Evolutionary conservation across 2,329 filamentous ascomycete species (phyloP).

Genomic region (Dactylonectria macrodidyma): DNA sequence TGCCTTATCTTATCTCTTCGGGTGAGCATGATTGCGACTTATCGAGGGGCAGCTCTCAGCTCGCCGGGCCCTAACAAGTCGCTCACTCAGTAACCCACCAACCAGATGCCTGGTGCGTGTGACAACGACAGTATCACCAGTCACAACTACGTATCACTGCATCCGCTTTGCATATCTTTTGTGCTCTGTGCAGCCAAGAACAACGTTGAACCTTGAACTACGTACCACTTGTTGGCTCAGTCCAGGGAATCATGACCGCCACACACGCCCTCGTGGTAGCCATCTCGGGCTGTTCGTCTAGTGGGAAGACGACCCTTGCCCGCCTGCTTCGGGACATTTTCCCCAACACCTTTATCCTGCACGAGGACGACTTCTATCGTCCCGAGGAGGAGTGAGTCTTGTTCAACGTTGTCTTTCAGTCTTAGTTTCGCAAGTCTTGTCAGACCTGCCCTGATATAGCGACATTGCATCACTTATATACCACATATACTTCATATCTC

Average conservation of each 20-base stretch:
- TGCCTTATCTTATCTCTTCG: no score
- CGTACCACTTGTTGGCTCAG: not conserved
- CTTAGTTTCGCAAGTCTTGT: no score
- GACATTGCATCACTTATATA: not conserved
- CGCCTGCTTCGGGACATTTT: slow-evolving; percentile 88
- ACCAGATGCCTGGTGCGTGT: no score
- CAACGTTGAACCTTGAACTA: not conserved
- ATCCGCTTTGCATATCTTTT: no score
- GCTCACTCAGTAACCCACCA: no score
- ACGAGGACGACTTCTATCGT: slow-evolving; percentile 97
- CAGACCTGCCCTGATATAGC: no score
- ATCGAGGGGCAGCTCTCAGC: no score
- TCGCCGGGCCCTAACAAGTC: no score
- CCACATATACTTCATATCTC: no score
- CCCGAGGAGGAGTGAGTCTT: slow-evolving; percentile 77
- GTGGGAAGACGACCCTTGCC: slow-evolving; percentile 94
- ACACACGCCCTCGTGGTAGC: slow-evolving; percentile 77
- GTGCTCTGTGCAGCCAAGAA: not conserved
- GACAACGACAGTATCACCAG: no score
- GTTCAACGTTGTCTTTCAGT: not conserved
- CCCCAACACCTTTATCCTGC: slow-evolving; percentile 83
- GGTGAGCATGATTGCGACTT: no score
- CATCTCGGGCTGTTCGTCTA: slow-evolving; percentile 91
- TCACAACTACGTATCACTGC: no score
- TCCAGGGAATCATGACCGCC: slow-evolving; percentile 49